Evolutionary conservation across 2,329 filamentous ascomycete genomes (phyloP).

Genomic region (Lachnum nothofagi): DNA sequence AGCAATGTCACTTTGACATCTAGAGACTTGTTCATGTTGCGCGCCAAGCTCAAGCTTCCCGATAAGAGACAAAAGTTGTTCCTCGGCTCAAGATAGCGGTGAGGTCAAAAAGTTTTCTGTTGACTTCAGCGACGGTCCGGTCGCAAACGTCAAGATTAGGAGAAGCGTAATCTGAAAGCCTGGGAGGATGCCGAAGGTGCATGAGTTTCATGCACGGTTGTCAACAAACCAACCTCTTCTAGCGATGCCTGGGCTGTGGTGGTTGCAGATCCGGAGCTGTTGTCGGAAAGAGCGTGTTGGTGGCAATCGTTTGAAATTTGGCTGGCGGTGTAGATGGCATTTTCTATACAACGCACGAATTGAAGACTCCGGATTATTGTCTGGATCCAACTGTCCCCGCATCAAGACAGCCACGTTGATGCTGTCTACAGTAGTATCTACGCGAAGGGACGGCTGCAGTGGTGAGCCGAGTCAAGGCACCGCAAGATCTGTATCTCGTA

Average conservation of each 20-base stretch:
- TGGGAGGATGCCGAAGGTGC: background rate
- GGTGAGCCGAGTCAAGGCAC: too few species aligned
- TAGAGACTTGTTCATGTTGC: background rate
- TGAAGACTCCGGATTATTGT: too few species aligned
- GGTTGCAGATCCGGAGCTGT: background rate
- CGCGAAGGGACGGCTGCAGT: too few species aligned
- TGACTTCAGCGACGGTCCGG: slow-evolving; percentile 4
- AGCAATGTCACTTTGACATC: slow-evolving; percentile 26
- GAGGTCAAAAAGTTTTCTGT: slow-evolving; percentile 14
- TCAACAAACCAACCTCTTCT: too few species aligned
- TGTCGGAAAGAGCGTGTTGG: background rate
- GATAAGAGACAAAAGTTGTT: background rate
- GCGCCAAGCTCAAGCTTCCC: too few species aligned
- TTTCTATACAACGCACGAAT: too few species aligned
- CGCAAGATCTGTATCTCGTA: background rate
- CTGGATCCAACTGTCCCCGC: too few species aligned
- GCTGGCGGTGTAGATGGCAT: slow-evolving; percentile 20
- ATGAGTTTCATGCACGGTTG: background rate
- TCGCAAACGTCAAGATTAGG: slow-evolving; percentile 23
- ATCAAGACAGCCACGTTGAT: background rate
- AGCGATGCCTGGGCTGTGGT: background rate
- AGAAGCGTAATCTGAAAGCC: slow-evolving; percentile 9
- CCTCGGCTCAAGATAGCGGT: slow-evolving; percentile 16
- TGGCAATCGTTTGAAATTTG: slow-evolving; percentile 21
- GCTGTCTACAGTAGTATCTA: background rate